Conservation (phyloP, 2,329 filamentous ascomycete species). For the Amesomyces nigricolor region DNA sequence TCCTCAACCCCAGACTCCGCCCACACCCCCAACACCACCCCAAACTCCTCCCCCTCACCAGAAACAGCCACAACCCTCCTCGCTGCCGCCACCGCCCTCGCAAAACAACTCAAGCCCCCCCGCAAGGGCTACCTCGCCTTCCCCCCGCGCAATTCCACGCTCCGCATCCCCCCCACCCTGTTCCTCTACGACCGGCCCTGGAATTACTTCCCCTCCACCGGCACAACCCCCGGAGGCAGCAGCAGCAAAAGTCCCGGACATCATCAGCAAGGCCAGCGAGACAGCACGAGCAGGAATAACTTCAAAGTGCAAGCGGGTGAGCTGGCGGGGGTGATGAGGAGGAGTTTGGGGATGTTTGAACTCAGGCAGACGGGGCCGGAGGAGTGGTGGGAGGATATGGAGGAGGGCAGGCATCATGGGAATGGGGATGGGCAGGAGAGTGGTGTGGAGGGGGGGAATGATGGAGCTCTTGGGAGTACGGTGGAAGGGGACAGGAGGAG, state of each 20-base stretch:
- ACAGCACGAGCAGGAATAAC: conserved; percentile 33
- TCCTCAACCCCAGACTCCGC: neutral
- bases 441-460: neutral
- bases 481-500: neutral
- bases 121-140: conserved; percentile 42
- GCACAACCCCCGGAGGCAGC: neutral
- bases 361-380: neutral
- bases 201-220: neutral
- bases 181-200: conserved; percentile 39
- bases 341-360: conserved; percentile 44
- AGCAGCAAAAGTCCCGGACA: too few relatives aligned
- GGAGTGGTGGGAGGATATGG: neutral
- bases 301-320: conserved; percentile 44
- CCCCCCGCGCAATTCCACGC: conserved; percentile 42
- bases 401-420: neutral
- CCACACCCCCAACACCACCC: too few relatives aligned
- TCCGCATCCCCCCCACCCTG: conserved; percentile 46
- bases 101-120: conserved; percentile 21
- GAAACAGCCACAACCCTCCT: conserved; percentile 7
- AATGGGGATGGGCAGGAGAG: neutral
- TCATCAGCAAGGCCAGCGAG: neutral
- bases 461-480: neutral
- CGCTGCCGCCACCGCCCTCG: neutral
- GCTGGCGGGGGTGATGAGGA: conserved; percentile 43
- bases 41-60: conserved; percentile 4